Evolutionary conservation across 768 basidiomycete genomes (phyloP).

Genomic region (Hemileccinum impolitum): DNA sequence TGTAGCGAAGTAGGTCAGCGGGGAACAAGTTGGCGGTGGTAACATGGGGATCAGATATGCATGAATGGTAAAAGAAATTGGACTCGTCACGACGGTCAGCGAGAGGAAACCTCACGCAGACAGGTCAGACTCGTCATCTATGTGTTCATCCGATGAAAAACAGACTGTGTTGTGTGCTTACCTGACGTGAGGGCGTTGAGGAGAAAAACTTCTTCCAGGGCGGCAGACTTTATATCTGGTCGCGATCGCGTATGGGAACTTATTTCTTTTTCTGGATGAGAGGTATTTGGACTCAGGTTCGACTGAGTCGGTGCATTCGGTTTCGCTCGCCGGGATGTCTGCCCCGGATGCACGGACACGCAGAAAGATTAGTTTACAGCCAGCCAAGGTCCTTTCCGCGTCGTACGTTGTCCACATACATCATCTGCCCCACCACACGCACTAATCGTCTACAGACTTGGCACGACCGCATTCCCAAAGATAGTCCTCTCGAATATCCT

Average conservation of each 20-base stretch:
- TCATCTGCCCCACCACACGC: background rate
- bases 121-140: slow-evolving; percentile 85
- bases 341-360: slow-evolving; percentile 66
- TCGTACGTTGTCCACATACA: slow-evolving; percentile 41
- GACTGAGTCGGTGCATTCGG: background rate
- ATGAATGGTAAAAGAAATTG: slow-evolving; percentile 80
- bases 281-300: background rate
- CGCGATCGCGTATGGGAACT: slow-evolving; percentile 14
- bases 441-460: slow-evolving; percentile 40
- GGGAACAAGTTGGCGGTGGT: slow-evolving; percentile 1
- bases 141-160: slow-evolving; percentile 40
- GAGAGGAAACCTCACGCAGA: slow-evolving; percentile 59
- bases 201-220: slow-evolving; percentile 7
- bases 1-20: slow-evolving; percentile 7
- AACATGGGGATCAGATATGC: slow-evolving; percentile 66
- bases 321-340: slow-evolving; percentile 41
- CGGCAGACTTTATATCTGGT: slow-evolving; percentile 13
- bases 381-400: slow-evolving; percentile 49
- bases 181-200: slow-evolving; percentile 12
- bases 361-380: slow-evolving; percentile 60
- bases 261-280: slow-evolving; percentile 15
- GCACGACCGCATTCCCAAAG: slow-evolving; percentile 49
- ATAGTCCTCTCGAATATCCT: slow-evolving; percentile 60
- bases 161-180: slow-evolving; percentile 8
- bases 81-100: slow-evolving; percentile 58